Evolutionary conservation across 305 asterid species (phyloP), one percentile per base, ranked within the genome.

Genomic region (Fraxinus angustifolia): DNA sequence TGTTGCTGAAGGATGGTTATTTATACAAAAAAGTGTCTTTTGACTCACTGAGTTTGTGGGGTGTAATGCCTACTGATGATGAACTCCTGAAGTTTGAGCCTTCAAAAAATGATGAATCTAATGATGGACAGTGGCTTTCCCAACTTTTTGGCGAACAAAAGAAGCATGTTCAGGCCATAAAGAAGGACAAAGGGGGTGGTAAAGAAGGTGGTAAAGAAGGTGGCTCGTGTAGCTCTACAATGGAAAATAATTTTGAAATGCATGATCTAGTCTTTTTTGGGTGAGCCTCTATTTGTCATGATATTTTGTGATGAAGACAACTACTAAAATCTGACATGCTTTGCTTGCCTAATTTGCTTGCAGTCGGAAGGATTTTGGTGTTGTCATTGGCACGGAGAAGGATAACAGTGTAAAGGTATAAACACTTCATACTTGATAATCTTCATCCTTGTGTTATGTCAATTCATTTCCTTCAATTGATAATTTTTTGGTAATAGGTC

Each of bases 11-110:
- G 89, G 98, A 93, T 82, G 98, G 99, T 42, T 96, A 94, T 86
- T 77, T 96, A 80, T 96, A 88, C 86, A 96, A 96, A 87, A 96
- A 92, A 86, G 85, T 94, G 76, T 80, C 97, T 1, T 73, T 88
- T 8, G 98, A 93, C 83, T 94, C 98, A 1, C 84, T 96, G 82
- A 91, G 88, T 82, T 86, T 89, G 78, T 96, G 98, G 98, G 98
- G 98, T 85, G 92, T 88, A 56, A 77, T 74, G 82, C 98, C 99
- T 67, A 90, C 97, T 82, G 93, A 91, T 81, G 97, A 90, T 50
- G 99, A 96, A 90, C 97, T 87, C 76, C 88, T 93, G 85, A 96
- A 96, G 90, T 96, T 96, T 88, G 98, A 94, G 89, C 93, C 98
- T 81, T 84, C 97, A 31, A 86, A 87, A 50, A 89, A 89, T 80